Evolutionary conservation across 169 alveolate species (phyloP).

Genomic region (Plasmodium cynomolgi): DNA sequence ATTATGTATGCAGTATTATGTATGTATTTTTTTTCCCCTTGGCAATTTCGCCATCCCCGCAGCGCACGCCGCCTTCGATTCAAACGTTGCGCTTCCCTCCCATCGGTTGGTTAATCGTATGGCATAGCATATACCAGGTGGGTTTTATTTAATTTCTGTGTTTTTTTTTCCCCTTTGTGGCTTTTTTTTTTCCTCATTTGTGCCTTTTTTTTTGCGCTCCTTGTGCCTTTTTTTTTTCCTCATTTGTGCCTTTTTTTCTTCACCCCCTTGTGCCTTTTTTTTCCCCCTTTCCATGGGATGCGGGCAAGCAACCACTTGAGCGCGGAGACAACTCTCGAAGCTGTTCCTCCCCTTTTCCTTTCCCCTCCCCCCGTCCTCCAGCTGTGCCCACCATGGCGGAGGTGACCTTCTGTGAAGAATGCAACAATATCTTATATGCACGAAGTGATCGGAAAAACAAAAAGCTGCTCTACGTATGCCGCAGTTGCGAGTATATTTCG

Average conservation of each 20-base stretch:
- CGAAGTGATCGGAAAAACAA: conserved; percentile 74
- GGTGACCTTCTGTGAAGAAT: conserved; percentile 79
- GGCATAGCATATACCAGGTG: not conserved
- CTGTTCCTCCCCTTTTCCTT: not conserved
- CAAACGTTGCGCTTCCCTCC: not conserved
- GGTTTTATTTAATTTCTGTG: not conserved
- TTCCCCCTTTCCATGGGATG: not conserved
- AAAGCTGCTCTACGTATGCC: conserved; percentile 76
- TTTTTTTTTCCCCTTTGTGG: not conserved
- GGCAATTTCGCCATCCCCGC: not conserved
- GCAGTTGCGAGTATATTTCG: conserved; percentile 79
- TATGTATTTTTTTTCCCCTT: not conserved
- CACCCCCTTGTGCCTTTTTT: not conserved
- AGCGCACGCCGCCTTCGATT: not conserved
- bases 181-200: not conserved
- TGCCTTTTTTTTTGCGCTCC: not conserved
- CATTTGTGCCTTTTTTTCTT: not conserved
- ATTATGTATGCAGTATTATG: not conserved
- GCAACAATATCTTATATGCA: conserved; percentile 80
- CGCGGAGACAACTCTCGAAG: not conserved
- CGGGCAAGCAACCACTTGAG: not conserved
- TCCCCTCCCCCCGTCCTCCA: not conserved
- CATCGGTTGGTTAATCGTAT: not conserved
- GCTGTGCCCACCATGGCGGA: conserved; percentile 72
- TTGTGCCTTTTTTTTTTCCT: not conserved